phyloP scores from a whole-genome alignment of 441 rosid species.

The Populus trichocarpa region DNA sequence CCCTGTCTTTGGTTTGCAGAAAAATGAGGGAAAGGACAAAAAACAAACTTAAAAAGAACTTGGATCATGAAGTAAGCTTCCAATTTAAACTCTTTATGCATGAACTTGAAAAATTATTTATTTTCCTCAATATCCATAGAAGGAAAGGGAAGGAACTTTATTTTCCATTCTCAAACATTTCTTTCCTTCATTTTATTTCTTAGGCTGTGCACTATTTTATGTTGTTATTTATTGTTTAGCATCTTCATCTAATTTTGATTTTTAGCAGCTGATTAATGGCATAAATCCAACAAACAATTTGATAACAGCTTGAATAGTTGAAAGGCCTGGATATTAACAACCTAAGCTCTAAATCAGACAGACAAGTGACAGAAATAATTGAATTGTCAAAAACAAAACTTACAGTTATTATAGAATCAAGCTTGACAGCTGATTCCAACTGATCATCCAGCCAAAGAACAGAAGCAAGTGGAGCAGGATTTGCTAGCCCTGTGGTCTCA shows the following conservation, averaged over 20 bases:
- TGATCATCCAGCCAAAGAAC: constrained; percentile 97
- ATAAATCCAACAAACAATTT: neutral
- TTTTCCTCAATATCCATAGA: neutral
- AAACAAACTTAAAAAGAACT: neutral
- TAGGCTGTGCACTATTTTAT: no score
- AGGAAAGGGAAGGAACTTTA: neutral
- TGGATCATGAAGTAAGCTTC: neutral
- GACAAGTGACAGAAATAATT: neutral
- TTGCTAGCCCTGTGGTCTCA: constrained; percentile 97
- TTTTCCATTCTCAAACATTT: neutral
- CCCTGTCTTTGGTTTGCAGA: neutral
- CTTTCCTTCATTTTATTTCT: neutral
- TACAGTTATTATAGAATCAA: constrained; percentile 90
- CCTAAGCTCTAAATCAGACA: neutral
- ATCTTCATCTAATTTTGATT: neutral
- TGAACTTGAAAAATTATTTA: neutral
- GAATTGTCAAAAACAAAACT: constrained; percentile 20
- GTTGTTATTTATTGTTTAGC: neutral
- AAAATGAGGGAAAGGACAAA: neutral
- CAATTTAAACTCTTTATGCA: neutral
- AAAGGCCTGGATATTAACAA: neutral
- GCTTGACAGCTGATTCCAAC: constrained; percentile 81
- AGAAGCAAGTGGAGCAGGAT: constrained; percentile 95
- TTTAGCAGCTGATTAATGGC: neutral
- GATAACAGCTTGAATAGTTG: neutral